Base-by-base conservation (phyloP, 2,329 filamentous ascomycete genomes). In the Cladosporium velox region DNA sequence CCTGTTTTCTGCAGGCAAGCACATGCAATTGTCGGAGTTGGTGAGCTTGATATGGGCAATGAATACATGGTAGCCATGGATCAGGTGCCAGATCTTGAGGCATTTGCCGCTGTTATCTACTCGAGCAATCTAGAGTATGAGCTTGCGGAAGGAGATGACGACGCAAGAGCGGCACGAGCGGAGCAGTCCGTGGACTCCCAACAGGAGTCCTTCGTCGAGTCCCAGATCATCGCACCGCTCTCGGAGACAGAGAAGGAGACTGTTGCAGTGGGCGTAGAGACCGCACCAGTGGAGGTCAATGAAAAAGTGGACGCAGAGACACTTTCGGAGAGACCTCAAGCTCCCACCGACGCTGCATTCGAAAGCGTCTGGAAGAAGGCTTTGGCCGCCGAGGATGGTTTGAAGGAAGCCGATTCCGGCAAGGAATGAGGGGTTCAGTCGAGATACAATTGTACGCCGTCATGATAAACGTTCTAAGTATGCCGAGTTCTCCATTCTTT, bases 1-100 rank as follows among this genome's bases (percentile, higher is more conserved):
- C 96, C 94, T 2, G 90, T 96, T 6, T 86, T 98, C 72, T 95
- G 93, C 47, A 88, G 92, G 71, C 93, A 99, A 81, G 94, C 94
- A 5, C 93, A 97, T 77, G 86, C 84, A 64, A 96, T 99, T 71
- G 89, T 90, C 73, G 91, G 91, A 15, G 71, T 86, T 87, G 79
- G 88, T 85, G 66, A 92, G 86, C 77, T 89, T 86, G 76, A 77
- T 38, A 75, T 77, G 7, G 78, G 79, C 38, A 84, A 85, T 65
- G 81, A 83, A 70, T 83, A 84, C 62, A 72, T 84, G n/a, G 75
- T 79, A 72, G 87, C 88, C 47, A 92, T 96, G 84, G 92, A 96
- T 78, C 79, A 84, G 63, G 90, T 93, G 47, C 83, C 85, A 32
- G 91, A 93, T 68, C 83, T 96, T 11, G 90, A 93, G 76, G 91